Conservation (phyloP, 441 rosid species). For the Croton laevigatus region DNA sequence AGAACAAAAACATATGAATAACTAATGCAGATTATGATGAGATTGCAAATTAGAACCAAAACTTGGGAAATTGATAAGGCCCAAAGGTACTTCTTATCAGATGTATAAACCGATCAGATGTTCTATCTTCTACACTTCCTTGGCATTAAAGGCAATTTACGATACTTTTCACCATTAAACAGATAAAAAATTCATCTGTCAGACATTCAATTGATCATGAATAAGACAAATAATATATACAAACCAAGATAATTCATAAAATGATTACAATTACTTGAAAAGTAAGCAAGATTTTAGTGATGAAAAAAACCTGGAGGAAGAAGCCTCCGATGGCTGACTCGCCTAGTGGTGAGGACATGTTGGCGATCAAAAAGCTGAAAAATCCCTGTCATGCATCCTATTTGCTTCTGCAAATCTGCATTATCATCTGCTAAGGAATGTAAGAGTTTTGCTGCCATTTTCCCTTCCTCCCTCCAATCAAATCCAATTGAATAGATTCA, state of each 20-base stretch:
- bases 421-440: constrained; percentile 87
- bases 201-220: background rate
- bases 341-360: constrained; percentile 48
- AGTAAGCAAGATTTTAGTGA: background rate
- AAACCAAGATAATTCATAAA: constrained; percentile 11
- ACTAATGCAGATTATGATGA: background rate
- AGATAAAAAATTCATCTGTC: background rate
- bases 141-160: background rate
- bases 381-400: constrained; percentile 93
- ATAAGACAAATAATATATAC: background rate
- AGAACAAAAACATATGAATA: background rate
- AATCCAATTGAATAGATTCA: background rate
- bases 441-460: constrained; percentile 91
- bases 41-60: background rate
- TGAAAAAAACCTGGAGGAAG: constrained; percentile 62
- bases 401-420: constrained; percentile 81
- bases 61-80: background rate
- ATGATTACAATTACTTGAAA: background rate
- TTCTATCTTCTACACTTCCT: background rate
- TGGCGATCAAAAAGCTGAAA: constrained; percentile 89
- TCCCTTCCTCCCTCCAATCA: constrained; percentile 15
- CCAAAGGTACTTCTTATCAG: background rate
- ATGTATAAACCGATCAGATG: background rate
- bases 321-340: constrained; percentile 50
- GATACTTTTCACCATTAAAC: background rate